Evolutionary conservation across 495 filamentous ascomycete genomes (phyloP).

Genomic region (Penicillium paradoxum): DNA sequence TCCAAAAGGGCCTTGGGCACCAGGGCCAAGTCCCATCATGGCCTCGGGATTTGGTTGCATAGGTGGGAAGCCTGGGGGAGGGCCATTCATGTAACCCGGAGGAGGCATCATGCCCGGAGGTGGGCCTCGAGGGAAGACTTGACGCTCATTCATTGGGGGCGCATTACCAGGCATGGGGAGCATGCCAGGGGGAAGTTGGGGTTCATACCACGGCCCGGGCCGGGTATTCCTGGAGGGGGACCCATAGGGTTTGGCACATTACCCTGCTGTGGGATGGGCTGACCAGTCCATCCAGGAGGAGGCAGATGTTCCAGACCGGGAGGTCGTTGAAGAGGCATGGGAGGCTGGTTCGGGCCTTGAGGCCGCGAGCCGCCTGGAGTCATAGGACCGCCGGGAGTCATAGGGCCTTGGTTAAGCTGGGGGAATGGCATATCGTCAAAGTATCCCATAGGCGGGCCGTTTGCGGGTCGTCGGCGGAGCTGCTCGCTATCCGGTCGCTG

Average conservation of each 20-base stretch:
- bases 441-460: slow-evolving; percentile 42
- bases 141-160: slow-evolving; percentile 35
- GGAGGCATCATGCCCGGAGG: slow-evolving; percentile 50
- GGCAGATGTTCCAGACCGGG: slow-evolving; percentile 48
- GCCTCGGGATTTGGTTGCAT: slow-evolving; percentile 43
- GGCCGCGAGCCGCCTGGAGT: slow-evolving; percentile 35
- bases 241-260: slow-evolving; percentile 38
- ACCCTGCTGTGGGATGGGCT: slow-evolving; percentile 33
- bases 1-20: slow-evolving; percentile 34
- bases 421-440: slow-evolving; percentile 43
- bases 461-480: slow-evolving; percentile 33
- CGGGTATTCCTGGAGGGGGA: slow-evolving; percentile 45
- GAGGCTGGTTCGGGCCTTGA: slow-evolving; percentile 32
- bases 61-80: slow-evolving; percentile 43
- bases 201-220: slow-evolving; percentile 35
- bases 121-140: slow-evolving; percentile 39
- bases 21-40: slow-evolving; percentile 37
- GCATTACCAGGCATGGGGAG: slow-evolving; percentile 40
- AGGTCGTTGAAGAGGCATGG: slow-evolving; percentile 42
- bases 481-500: slow-evolving; percentile 43
- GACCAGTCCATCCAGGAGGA: slow-evolving; percentile 39
- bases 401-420: slow-evolving; percentile 33
- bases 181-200: slow-evolving; percentile 42
- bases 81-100: slow-evolving; percentile 47
- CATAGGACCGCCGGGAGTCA: slow-evolving; percentile 36